Evolutionary conservation across 441 rosid genomes (phyloP), one percentile per base, ranked within the genome.

Genomic region (Pelargonium australe): DNA sequence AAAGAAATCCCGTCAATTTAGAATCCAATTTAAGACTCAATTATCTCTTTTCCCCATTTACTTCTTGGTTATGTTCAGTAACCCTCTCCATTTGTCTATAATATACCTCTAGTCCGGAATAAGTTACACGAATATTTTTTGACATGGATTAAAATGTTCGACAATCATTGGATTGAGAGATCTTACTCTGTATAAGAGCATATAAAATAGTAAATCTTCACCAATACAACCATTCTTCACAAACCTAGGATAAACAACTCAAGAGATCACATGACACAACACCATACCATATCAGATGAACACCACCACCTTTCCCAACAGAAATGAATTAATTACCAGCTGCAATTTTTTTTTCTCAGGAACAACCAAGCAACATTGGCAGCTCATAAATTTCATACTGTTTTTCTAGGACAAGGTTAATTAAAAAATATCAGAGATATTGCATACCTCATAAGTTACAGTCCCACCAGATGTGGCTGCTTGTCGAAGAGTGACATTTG

Each of bases 401-500:
- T 12, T 31, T 34, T 31, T 64, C 8, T 14, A 4, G 17, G 2
- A 2, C 13, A 34, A 16, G 17, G 19, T 17, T 13, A 2, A 64
- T 16, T 4, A 16, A 2, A 31, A 37, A 23, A 1, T 23, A 1
- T 31, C 20, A 3, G 25, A 45, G 53, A 64, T 44, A 3, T 31
- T 37, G 66, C 70, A 16, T 28, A 75, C 78, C 73, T 75, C 78
- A 9, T 75, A 70, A 13, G 78, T 75, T 25, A 75, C 74, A 49
- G 74, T 75, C 14, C 78, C 78, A 5, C 78, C 78, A 34, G 74
- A 75, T 49, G 73, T 70, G 67, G 78, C 78, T n/a, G 78, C 64
- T 66, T 75, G 74, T 40, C 78, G 74, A 28, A 75, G 78, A n/a
- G 78, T 70, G 17, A 70, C 78, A 51, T 70, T 75, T 16, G 78